Percentiles rank a stretch among this genome's conserved stretches.
Conservation (phyloP, 164 flowering plant genomes). For the Tinospora cordifolia region DNA sequence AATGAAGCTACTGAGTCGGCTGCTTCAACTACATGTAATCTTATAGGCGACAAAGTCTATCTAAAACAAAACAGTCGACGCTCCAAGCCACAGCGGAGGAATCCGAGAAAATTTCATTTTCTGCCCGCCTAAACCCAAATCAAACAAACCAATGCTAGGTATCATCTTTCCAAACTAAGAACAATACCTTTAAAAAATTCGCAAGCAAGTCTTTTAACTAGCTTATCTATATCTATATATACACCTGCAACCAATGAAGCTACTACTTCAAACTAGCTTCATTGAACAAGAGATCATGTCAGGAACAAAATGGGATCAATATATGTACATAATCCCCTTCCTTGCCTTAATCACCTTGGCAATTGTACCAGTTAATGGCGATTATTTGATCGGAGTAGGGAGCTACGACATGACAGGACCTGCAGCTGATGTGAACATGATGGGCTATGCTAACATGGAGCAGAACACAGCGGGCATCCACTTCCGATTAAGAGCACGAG, state of each 20-base stretch:
- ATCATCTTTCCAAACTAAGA: slow-evolving; percentile 20
- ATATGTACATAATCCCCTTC: not conserved
- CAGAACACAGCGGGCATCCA: slow-evolving; percentile 47
- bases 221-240: not conserved
- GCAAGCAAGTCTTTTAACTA: not conserved
- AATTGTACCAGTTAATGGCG: slow-evolving; percentile 16
- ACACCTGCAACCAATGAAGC: not conserved
- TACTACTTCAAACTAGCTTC: not conserved
- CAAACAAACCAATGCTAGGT: slow-evolving; percentile 8
- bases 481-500: slow-evolving; percentile 50
- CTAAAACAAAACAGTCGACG: slow-evolving; percentile 1
- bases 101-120: slow-evolving; percentile 14
- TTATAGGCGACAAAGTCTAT: slow-evolving; percentile 11
- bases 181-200: not conserved
- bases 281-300: slow-evolving; percentile 1
- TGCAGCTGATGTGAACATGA: slow-evolving; percentile 64
- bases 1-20: slow-evolving; percentile 1
- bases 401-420: slow-evolving; percentile 83
- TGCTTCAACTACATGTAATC: not conserved
- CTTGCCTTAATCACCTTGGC: not conserved
- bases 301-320: not conserved
- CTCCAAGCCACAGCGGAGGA: slow-evolving; percentile 11
- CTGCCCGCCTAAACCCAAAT: slow-evolving; percentile 11
- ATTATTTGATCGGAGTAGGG: slow-evolving; percentile 58
- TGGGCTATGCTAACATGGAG: slow-evolving; percentile 56